Evolutionary conservation across 495 filamentous ascomycete genomes (phyloP), one percentile per base, ranked within the genome.

Genomic region (Usnea hakonensis): DNA sequence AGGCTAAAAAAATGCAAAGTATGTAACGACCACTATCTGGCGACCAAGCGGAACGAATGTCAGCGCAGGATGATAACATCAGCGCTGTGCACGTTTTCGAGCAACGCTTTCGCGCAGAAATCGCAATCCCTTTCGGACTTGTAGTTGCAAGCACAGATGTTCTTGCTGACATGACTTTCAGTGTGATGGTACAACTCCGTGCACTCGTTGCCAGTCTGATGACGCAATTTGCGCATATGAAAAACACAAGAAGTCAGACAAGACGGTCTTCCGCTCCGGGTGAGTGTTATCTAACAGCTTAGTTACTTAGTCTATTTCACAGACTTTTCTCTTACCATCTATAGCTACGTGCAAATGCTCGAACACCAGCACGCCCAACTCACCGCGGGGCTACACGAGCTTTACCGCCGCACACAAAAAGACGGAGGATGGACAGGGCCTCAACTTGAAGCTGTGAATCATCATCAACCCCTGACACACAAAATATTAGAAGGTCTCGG

Each of bases 291-390:
- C 16, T 11, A 2, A 2, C 11, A 30, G 0, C 9, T 14, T 60
- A 33, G 19, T 2, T 16, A 52, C 13, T 13, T 5, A 33, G 17
- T 17, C 55, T 38, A 40, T 2, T 17, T 30, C 28, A 16, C n/a
- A 32, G 16, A n/a, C 17, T n/a, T n/a, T n/a, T n/a, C n/a, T n/a
- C n/a, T n/a, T n/a, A n/a, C n/a, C n/a, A n/a, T n/a, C n/a, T n/a
- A 2, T 56, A 85, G 83, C 67, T 87, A 86, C 61, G 84, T 86
- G 50, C 83, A 87, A 65, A 85, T 86, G 83, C 81, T 87, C 17
- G 84, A 87, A 64, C 82, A 84, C 65, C 84, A 87, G 75, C 84
- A 86, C 71, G 67, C 71, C 10, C 83, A 84, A 73, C 76, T 87
- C 1, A 83, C 86, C 46, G 69, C 83, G 37, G 83, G 79, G 46